A percentile compares a stretch with the other conserved stretches of the same genome.
Evolutionary conservation across 2,329 filamentous ascomycete genomes (phyloP).

Genomic region (Beauveria sp.): DNA sequence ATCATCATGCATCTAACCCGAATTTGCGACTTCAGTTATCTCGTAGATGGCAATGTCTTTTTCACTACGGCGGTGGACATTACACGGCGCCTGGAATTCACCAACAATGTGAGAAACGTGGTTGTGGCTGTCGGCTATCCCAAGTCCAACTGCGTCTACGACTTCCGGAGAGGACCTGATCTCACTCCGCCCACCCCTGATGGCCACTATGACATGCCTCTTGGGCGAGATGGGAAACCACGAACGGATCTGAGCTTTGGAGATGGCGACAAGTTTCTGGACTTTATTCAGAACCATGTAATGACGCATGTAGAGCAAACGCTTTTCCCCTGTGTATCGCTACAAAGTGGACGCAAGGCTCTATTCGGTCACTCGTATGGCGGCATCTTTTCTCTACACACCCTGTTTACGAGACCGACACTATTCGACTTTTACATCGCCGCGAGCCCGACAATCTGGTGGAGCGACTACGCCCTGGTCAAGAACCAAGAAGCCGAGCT

Average conservation of each 20-base stretch:
- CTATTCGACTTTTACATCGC: constrained; percentile 38
- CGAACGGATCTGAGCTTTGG: constrained; percentile 24
- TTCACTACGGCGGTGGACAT: constrained; percentile 28
- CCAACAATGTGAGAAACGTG: constrained; percentile 20
- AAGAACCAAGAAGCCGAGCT: constrained; percentile 23
- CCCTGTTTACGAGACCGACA: constrained; percentile 31
- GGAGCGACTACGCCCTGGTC: constrained; percentile 35
- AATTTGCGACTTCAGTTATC: constrained; percentile 18
- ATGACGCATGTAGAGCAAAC: constrained; percentile 24
- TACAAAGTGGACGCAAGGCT: constrained; percentile 32
- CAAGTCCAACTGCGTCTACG: constrained; percentile 20
- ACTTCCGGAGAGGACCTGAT: constrained; percentile 22
- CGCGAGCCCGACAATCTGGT: constrained; percentile 40
- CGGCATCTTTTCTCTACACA: constrained; percentile 38
- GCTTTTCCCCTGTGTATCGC: constrained; percentile 20
- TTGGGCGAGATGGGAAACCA: constrained; percentile 19
- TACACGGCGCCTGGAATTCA: constrained; percentile 18
- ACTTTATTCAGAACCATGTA: constrained; percentile 33
- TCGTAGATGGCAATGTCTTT: constrained; percentile 28
- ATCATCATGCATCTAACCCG: neutral
- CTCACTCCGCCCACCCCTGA: constrained; percentile 22
- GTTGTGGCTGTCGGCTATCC: constrained; percentile 28
- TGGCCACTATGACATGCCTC: constrained; percentile 18
- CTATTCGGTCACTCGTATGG: constrained; percentile 44
- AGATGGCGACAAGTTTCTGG: constrained; percentile 37